phyloP scores from a whole-genome alignment of 1,139 yeast species.

The Zygotorulaspora mrakii region DNA sequence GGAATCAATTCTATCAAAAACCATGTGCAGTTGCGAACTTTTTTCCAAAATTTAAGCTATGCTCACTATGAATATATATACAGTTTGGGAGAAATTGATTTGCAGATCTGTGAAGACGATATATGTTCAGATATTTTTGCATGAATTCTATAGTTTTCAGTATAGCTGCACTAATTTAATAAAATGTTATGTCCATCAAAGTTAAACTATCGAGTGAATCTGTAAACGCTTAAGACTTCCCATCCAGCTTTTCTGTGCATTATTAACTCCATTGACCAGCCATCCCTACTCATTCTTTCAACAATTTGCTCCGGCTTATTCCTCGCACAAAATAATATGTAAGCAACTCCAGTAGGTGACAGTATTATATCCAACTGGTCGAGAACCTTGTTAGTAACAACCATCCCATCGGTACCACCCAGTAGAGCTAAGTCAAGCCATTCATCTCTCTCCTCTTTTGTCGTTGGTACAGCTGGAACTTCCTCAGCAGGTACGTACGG shows the following conservation, averaged over 20 bases:
- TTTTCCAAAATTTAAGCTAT: constrained; percentile 68
- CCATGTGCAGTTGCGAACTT: constrained; percentile 49
- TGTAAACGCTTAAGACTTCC: constrained; percentile 82
- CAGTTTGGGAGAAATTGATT: constrained; percentile 50
- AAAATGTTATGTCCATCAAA: background rate
- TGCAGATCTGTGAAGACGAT: constrained; percentile 50
- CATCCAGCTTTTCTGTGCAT: constrained; percentile 95
- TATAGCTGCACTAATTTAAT: background rate
- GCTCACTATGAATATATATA: constrained; percentile 71
- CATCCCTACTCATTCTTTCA: constrained; percentile 45
- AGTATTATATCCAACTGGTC: constrained; percentile 48
- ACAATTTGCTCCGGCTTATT: constrained; percentile 69
- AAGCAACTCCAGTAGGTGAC: constrained; percentile 64
- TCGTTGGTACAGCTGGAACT: constrained; percentile 49
- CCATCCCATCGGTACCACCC: constrained; percentile 92
- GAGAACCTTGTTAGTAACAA: constrained; percentile 63
- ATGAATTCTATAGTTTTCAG: background rate
- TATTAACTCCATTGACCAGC: too few species aligned
- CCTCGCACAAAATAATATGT: constrained; percentile 80
- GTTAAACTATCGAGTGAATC: constrained; percentile 40
- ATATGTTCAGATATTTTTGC: constrained; percentile 47
- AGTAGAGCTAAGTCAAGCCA: constrained; percentile 89
- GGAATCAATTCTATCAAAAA: constrained; percentile 41
- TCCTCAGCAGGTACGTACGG: constrained; percentile 90
- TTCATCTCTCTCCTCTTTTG: constrained; percentile 43